Conservation (phyloP, 805 yeast species). For the Lachancea nothofagi region DNA sequence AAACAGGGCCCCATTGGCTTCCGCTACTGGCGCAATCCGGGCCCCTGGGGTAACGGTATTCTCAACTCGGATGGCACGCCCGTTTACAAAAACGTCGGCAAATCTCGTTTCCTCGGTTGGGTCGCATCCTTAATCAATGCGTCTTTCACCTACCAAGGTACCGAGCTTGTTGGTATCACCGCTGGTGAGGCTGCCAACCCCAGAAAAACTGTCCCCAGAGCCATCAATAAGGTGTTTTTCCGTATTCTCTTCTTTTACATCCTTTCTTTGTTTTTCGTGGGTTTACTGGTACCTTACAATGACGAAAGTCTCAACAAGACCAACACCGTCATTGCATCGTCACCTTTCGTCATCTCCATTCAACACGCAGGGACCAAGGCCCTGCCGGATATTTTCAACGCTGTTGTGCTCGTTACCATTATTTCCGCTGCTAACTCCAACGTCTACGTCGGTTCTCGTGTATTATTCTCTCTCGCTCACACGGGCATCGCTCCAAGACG, state of each 20-base stretch:
- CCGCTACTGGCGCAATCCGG: conserved; percentile 62
- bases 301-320: conserved; percentile 41
- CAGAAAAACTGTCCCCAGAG: conserved; percentile 62
- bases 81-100: conserved; percentile 35
- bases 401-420: conserved; percentile 58
- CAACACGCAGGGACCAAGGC: conserved; percentile 60
- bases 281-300: conserved; percentile 57
- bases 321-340: conserved; percentile 42
- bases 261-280: conserved; percentile 55
- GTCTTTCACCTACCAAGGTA: conserved; percentile 56
- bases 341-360: conserved; percentile 67
- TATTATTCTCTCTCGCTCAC: conserved; percentile 57
- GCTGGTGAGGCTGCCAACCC: conserved; percentile 62
- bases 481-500: conserved; percentile 55
- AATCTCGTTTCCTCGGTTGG: conserved; percentile 50
- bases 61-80: no score
- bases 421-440: conserved; percentile 76
- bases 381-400: conserved; percentile 67
- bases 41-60: conserved; percentile 62
- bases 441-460: conserved; percentile 67
- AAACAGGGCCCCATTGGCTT: conserved; percentile 54
- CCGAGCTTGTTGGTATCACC: conserved; percentile 53
- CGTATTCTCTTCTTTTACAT: conserved; percentile 60
- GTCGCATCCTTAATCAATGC: conserved; percentile 48
- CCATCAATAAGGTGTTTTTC: conserved; percentile 58